Evolutionary conservation across 1,284 basidiomycete species (phyloP).

Genomic region (Ceratobasidium theobromae): DNA sequence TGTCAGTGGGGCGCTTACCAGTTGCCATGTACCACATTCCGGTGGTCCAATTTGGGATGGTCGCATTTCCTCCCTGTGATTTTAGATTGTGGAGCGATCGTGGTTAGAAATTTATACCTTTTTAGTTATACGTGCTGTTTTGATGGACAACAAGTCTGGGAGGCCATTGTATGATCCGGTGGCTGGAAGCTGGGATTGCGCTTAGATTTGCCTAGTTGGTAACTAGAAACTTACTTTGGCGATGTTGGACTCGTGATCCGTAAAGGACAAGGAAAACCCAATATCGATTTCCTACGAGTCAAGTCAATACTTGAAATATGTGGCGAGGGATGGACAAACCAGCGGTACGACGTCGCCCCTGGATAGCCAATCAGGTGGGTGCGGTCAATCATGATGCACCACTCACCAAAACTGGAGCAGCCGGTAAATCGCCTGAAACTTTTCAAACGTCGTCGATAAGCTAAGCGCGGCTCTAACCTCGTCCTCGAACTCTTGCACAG

Average conservation of each 20-base stretch:
- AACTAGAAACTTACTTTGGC: neutral
- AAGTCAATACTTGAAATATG: neutral
- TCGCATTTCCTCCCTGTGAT: neutral
- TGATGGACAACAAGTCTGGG: neutral
- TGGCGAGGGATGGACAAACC: neutral
- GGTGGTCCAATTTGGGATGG: neutral
- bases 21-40: neutral
- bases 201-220: neutral
- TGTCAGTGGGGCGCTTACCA: neutral
- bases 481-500: neutral
- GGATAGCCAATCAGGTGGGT: neutral
- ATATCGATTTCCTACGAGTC: conserved; percentile 11
- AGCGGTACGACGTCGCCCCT: conserved; percentile 25
- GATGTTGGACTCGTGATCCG: neutral
- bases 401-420: conserved; percentile 8
- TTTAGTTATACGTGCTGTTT: neutral
- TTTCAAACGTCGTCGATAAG: neutral
- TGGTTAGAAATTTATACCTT: neutral
- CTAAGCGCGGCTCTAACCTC: neutral
- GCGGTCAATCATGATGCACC: too few species aligned
- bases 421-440: neutral
- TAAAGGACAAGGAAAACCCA: neutral
- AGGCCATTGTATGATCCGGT: neutral
- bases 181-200: neutral
- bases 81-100: neutral